These are phyloP conservation scores for Diplodia sapinea DNA, from an alignment of 2,329 filamentous ascomycete genomes.

Conservation along the genomic window DNA sequence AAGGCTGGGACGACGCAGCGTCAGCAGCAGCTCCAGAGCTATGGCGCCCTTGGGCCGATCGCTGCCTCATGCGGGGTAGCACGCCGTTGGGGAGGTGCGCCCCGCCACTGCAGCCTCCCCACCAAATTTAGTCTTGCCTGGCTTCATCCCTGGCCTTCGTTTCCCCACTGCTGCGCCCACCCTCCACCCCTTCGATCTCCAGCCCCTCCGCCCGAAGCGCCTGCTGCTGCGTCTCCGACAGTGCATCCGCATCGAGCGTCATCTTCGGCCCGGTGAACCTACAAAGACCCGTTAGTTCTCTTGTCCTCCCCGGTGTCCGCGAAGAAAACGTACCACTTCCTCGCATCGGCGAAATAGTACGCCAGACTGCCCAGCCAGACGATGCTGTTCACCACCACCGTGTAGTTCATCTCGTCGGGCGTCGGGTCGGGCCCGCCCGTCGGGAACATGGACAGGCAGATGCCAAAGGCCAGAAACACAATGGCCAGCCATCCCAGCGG, in stretches of 20 bases:
- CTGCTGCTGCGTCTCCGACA: constrained; percentile 38
- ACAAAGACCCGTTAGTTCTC: too few relatives aligned
- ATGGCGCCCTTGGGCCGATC: neutral
- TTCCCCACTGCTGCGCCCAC: neutral
- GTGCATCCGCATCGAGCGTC: constrained; percentile 53
- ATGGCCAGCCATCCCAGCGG: constrained; percentile 62
- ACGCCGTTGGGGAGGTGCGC: neutral
- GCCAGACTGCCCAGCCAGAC: constrained; percentile 63
- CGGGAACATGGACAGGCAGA: constrained; percentile 65
- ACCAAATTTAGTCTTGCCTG: neutral
- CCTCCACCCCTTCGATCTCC: constrained; percentile 33
- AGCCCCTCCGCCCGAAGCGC: constrained; percentile 36
- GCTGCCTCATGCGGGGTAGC: constrained; percentile 5
- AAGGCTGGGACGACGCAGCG: neutral
- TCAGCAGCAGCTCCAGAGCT: neutral
- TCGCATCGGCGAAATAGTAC: constrained; percentile 63
- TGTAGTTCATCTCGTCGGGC: constrained; percentile 65
- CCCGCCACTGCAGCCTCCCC: neutral
- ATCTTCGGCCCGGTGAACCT: constrained; percentile 61
- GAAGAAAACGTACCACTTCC: constrained; percentile 55
- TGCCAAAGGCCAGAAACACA: constrained; percentile 61
- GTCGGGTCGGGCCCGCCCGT: constrained; percentile 60
- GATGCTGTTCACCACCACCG: constrained; percentile 64
- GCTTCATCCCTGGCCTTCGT: constrained; percentile 1
- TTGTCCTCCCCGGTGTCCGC: constrained; percentile 3